These are phyloP conservation scores for Tolypocladium album DNA, from an alignment of 2,329 filamentous ascomycete genomes.

Conservation along the genomic window DNA sequence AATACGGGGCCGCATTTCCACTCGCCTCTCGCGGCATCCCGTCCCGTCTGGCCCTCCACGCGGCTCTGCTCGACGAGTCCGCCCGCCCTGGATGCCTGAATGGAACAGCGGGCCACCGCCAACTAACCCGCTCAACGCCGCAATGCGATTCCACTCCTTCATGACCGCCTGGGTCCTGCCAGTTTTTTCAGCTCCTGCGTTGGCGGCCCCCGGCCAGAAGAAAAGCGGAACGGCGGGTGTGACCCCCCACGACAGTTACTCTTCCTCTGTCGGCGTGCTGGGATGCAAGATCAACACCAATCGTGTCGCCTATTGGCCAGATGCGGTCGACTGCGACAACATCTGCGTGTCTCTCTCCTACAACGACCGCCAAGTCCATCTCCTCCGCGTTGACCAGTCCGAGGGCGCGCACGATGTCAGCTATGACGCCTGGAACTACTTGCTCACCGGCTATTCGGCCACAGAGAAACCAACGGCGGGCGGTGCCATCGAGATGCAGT, in stretches of 20 bases:
- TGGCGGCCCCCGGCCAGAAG: neutral
- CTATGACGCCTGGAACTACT: constrained; percentile 54
- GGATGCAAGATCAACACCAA: constrained; percentile 52
- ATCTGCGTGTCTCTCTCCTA: constrained; percentile 43
- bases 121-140: neutral
- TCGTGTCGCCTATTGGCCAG: constrained; percentile 51
- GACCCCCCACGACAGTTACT: constrained; percentile 48
- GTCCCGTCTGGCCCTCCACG: neutral
- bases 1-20: neutral
- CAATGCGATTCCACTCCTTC: neutral
- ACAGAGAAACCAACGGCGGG: constrained; percentile 32
- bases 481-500: constrained; percentile 36
- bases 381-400: constrained; percentile 49
- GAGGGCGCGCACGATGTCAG: constrained; percentile 46
- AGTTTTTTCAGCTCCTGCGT: neutral
- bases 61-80: neutral
- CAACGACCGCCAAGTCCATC: constrained; percentile 39
- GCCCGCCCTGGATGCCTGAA: neutral
- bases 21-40: neutral
- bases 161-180: neutral
- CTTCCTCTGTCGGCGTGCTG: constrained; percentile 47
- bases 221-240: constrained; percentile 16
- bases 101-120: neutral
- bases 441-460: constrained; percentile 37
- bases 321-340: constrained; percentile 40